These are phyloP conservation scores for Fusarium piperis DNA, from an alignment of 2,329 filamentous ascomycete genomes.

Conservation along the genomic window DNA sequence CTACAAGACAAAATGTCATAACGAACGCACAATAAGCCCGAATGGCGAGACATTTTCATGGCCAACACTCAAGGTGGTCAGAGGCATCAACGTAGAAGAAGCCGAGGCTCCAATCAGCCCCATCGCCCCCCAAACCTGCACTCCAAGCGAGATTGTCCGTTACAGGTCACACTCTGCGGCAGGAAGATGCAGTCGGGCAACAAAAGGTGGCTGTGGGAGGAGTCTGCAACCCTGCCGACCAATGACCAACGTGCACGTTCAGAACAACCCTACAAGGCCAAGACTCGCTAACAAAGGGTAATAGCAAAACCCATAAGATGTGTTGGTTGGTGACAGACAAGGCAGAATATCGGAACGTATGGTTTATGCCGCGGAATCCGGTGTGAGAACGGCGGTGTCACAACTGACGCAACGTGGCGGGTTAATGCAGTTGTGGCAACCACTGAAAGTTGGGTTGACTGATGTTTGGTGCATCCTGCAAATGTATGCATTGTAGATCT, in stretches of 20 bases:
- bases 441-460: not conserved
- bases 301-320: not conserved
- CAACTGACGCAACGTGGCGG: not conserved
- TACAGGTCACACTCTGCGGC: not conserved
- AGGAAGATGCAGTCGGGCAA: not conserved
- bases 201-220: not conserved
- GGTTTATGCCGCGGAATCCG: not conserved
- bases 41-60: not conserved
- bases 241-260: not conserved
- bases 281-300: not conserved
- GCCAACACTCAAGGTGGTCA: not conserved
- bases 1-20: not conserved
- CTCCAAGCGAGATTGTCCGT: not conserved
- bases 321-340: not conserved
- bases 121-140: not conserved
- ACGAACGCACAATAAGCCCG: not conserved
- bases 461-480: not conserved
- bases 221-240: not conserved
- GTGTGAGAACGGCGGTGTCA: not conserved
- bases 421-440: not conserved
- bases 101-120: not conserved
- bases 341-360: not conserved
- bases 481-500: not conserved
- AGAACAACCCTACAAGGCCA: not conserved
- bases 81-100: not conserved